phyloP scores from a whole-genome alignment of 176 grass and related monocot genomes.

The bread wheat (Triticum aestivum) region IWGSC_CS_RefSeq_v2.1 NC_057812.1:647259518-647260017 shows the following conservation, averaged over 20 bases:
- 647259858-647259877: neutral
- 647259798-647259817: neutral
- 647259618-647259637: too few relatives aligned
- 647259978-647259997: conserved; percentile 21
- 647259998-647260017: conserved; percentile 28
- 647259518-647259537: too few relatives aligned
- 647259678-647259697: neutral
- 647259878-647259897: neutral
- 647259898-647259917: neutral
- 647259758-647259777: neutral
- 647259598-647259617: too few relatives aligned
- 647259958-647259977: conserved; percentile 26
- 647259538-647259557: neutral
- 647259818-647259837: neutral
- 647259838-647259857: neutral
- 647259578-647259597: too few relatives aligned
- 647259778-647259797: neutral
- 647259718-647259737: neutral
- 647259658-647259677: neutral
- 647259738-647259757: neutral
- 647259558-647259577: neutral
- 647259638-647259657: too few relatives aligned
- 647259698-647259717: neutral
- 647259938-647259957: neutral
- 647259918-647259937: neutral